These are phyloP conservation scores for Phytophthora brassicae DNA, from an alignment of 352 stramenopile species.

Conservation along the genomic window DNA sequence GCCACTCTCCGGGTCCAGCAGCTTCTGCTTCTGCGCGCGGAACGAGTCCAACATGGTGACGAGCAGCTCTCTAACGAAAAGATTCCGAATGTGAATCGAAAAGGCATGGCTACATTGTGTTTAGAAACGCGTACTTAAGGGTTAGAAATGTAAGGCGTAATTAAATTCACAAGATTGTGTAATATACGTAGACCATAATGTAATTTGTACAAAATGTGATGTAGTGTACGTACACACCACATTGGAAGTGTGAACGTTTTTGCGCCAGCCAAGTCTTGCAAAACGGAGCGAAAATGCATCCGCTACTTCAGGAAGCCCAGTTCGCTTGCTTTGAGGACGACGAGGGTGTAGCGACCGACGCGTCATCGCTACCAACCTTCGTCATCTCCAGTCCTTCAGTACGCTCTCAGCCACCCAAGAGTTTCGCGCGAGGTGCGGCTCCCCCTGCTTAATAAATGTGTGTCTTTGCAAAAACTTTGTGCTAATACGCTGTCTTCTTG, in stretches of 20 bases:
- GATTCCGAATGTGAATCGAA: not conserved
- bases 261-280: no score
- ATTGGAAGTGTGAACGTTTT: no score
- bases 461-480: not conserved
- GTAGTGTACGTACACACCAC: no score
- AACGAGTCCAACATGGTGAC: slow-evolving; percentile 63
- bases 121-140: no score
- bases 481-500: no score
- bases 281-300: slow-evolving; percentile 25
- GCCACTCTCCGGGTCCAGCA: slow-evolving; percentile 68
- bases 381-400: slow-evolving; percentile 35
- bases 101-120: not conserved
- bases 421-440: slow-evolving; percentile 51
- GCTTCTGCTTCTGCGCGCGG: slow-evolving; percentile 73
- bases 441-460: no score
- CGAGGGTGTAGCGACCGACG: slow-evolving; percentile 20
- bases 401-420: slow-evolving; percentile 51
- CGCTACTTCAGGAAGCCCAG: slow-evolving; percentile 63
- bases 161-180: no score
- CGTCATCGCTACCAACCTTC: slow-evolving; percentile 30
- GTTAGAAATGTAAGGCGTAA: no score
- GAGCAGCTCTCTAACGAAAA: not conserved
- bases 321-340: slow-evolving; percentile 78
- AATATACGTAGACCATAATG: no score
- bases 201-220: no score